Conservation (phyloP, 2,329 filamentous ascomycete genomes). For the Hirsutella thompsonii region DNA sequence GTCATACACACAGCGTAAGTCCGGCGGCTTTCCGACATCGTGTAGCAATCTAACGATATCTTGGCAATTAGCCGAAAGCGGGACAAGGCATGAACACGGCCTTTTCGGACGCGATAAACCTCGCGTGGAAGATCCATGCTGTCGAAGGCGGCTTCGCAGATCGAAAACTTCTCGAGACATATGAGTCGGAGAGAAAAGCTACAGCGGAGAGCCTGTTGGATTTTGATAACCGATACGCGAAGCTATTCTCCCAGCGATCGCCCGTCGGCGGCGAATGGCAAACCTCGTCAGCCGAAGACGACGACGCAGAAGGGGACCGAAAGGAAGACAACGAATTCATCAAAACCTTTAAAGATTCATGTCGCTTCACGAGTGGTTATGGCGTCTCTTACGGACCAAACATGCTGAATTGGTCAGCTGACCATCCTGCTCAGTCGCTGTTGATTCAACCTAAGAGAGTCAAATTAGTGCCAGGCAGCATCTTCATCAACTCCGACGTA, state of each 20-base stretch:
- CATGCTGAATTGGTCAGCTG: constrained; percentile 67
- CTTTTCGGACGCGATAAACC: constrained; percentile 71
- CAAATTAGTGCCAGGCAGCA: constrained; percentile 59
- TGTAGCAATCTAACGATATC: too few relatives aligned
- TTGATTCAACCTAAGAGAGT: constrained; percentile 54
- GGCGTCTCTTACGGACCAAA: constrained; percentile 79
- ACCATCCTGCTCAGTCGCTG: constrained; percentile 57
- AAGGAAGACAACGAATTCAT: constrained; percentile 59
- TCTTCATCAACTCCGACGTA: constrained; percentile 67
- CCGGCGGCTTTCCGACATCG: too few relatives aligned
- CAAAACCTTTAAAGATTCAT: constrained; percentile 79
- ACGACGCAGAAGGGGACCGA: constrained; percentile 13
- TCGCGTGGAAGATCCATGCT: constrained; percentile 92
- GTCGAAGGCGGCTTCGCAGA: constrained; percentile 74
- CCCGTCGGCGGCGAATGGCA: constrained; percentile 62
- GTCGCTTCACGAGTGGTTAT: constrained; percentile 87
- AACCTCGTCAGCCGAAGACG: constrained; percentile 37
- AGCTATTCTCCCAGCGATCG: constrained; percentile 70
- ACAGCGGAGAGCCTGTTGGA: constrained; percentile 73
- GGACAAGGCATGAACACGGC: constrained; percentile 74
- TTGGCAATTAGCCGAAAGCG: constrained; percentile 48
- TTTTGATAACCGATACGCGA: constrained; percentile 84
- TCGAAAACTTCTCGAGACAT: constrained; percentile 65
- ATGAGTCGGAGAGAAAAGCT: constrained; percentile 73
- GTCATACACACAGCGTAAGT: constrained; percentile 61